phyloP scores from a whole-genome alignment of 768 basidiomycete genomes.

The Pulveroboletus ravenelii region DNA sequence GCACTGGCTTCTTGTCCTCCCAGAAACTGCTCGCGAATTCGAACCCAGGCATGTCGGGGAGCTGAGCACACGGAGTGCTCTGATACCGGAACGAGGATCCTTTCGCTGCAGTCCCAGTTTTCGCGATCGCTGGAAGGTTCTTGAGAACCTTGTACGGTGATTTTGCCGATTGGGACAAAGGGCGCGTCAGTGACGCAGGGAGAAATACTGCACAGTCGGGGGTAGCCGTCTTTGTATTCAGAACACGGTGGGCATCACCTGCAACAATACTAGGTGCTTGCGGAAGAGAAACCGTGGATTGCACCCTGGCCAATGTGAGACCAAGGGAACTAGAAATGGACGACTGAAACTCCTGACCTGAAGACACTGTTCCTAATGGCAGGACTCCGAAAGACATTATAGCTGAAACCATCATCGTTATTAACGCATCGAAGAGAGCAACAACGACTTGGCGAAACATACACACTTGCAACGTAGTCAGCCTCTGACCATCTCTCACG shows the following conservation, averaged over 20 bases:
- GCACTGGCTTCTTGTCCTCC: conserved; percentile 58
- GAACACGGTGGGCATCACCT: conserved; percentile 32
- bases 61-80: conserved; percentile 44
- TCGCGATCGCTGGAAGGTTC: conserved; percentile 33
- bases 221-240: conserved; percentile 43
- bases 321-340: neutral
- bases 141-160: conserved; percentile 48
- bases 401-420: conserved; percentile 28
- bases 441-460: conserved; percentile 14
- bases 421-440: neutral
- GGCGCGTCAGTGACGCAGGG: conserved; percentile 33
- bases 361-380: conserved; percentile 39
- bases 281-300: conserved; percentile 45
- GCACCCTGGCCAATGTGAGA: conserved; percentile 33
- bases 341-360: conserved; percentile 31
- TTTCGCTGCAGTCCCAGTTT: conserved; percentile 35
- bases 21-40: conserved; percentile 53
- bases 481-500: conserved; percentile 50
- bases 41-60: conserved; percentile 44
- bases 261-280: conserved; percentile 34
- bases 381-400: conserved; percentile 45
- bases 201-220: conserved; percentile 51
- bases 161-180: conserved; percentile 39
- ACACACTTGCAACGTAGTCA: conserved; percentile 54
- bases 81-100: conserved; percentile 50